phyloP scores from a whole-genome alignment of 2,329 filamentous ascomycete species.

The Immersiporthe knoxdaviesiana region DNA sequence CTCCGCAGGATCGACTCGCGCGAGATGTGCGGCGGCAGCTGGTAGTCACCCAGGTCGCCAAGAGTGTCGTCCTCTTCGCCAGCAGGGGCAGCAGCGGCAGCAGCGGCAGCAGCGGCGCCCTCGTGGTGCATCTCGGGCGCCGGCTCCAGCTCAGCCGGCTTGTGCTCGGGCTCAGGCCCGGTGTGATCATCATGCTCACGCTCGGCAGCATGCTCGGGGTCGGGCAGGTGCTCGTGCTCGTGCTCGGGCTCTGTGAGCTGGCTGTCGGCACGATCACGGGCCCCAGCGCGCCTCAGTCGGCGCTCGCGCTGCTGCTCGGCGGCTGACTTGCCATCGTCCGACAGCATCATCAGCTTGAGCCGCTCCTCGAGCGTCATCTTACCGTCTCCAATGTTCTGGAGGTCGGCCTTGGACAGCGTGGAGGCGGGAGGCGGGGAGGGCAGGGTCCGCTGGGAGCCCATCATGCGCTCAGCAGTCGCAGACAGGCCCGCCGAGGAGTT shows the following conservation, averaged over 20 bases:
- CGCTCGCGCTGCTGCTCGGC: constrained; percentile 70
- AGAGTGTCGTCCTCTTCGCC: constrained; percentile 63
- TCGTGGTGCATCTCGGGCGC: constrained; percentile 45
- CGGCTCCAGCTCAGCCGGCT: constrained; percentile 47
- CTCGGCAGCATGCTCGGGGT: constrained; percentile 43
- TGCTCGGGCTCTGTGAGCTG: constrained; percentile 48
- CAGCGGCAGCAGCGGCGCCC: constrained; percentile 48
- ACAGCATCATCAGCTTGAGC: constrained; percentile 85
- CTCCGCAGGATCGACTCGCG: constrained; percentile 91
- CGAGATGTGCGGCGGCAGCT: constrained; percentile 79
- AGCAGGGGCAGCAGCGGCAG: no score
- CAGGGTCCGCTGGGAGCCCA: constrained; percentile 67
- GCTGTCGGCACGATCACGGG: constrained; percentile 46
- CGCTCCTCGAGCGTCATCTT: constrained; percentile 87
- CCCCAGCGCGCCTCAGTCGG: constrained; percentile 65
- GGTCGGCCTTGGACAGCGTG: constrained; percentile 71
- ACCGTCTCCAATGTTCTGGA: constrained; percentile 71
- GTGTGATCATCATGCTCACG: constrained; percentile 26
- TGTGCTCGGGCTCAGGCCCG: constrained; percentile 32
- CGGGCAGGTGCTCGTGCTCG: constrained; percentile 36
- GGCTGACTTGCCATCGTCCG: constrained; percentile 66
- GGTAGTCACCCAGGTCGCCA: constrained; percentile 66
- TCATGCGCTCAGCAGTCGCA: constrained; percentile 72
- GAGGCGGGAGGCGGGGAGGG: constrained; percentile 74
- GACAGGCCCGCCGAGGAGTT: constrained; percentile 67